Evolutionary conservation across 2,329 filamentous ascomycete genomes (phyloP).

Genomic region (Tetracladium maxilliforme): DNA sequence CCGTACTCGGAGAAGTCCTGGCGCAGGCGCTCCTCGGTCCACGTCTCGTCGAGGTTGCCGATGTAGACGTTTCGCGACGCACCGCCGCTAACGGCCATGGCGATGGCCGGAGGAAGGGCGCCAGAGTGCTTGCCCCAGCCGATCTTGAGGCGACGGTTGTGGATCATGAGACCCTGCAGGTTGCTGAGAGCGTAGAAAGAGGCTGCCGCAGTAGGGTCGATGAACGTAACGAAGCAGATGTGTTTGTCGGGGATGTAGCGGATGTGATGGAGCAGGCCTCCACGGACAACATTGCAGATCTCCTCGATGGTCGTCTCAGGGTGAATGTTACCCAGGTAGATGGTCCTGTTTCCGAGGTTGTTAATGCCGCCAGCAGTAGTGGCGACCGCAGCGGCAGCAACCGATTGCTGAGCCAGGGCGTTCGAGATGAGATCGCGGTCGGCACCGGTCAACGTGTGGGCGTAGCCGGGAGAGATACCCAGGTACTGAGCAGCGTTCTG

Average conservation of each 20-base stretch:
- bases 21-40: conserved; percentile 88
- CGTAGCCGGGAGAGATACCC: conserved; percentile 90
- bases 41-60: conserved; percentile 91
- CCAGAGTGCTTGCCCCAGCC: conserved; percentile 99
- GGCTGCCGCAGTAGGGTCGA: conserved; percentile 92
- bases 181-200: conserved; percentile 98
- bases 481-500: conserved; percentile 98
- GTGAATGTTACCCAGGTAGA: conserved; percentile 97
- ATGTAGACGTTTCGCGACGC: conserved; percentile 98
- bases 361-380: conserved; percentile 94
- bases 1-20: conserved; percentile 97
- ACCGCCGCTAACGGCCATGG: conserved; percentile 86
- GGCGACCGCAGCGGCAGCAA: conserved; percentile 89
- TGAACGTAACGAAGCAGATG: conserved; percentile 99
- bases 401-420: conserved; percentile 90
- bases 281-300: conserved; percentile 97
- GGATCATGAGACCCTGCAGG: conserved; percentile 95
- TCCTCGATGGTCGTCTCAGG: conserved; percentile 98
- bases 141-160: conserved; percentile 94
- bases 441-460: conserved; percentile 88
- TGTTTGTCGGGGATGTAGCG: conserved; percentile 99
- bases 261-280: conserved; percentile 91
- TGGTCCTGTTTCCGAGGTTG: conserved; percentile 93
- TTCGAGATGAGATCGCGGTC: conserved; percentile 95
- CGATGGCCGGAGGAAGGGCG: conserved; percentile 87